These are phyloP conservation scores for Lasiosphaeria miniovina DNA, from an alignment of 495 filamentous ascomycete genomes.

Conservation along the genomic window DNA sequence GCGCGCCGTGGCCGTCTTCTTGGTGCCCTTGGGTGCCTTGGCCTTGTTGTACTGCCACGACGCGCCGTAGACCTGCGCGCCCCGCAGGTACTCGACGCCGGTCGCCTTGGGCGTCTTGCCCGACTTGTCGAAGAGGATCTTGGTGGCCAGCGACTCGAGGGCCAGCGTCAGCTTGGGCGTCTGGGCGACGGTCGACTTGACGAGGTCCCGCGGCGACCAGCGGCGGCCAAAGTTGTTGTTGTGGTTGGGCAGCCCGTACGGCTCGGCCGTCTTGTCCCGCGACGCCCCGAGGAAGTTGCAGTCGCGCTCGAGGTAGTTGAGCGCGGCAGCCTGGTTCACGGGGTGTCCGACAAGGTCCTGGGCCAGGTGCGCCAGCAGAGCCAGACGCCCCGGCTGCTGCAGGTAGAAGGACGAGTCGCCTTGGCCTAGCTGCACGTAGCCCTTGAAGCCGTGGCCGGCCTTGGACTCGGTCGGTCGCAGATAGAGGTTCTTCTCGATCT, in stretches of 20 bases:
- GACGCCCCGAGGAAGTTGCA: conserved; percentile 39
- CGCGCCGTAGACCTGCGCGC: conserved; percentile 56
- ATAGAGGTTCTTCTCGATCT: conserved; percentile 55
- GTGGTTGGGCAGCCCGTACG: conserved; percentile 38
- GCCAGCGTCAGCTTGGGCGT: conserved; percentile 51
- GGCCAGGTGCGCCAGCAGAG: conserved; percentile 34
- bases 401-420: conserved; percentile 38
- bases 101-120: conserved; percentile 46
- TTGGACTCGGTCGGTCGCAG: conserved; percentile 37
- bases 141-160: conserved; percentile 56
- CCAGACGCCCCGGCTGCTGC: conserved; percentile 30
- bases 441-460: conserved; percentile 52
- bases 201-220: conserved; percentile 37
- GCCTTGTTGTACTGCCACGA: conserved; percentile 38
- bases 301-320: conserved; percentile 18
- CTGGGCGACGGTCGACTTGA: conserved; percentile 47
- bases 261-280: conserved; percentile 28
- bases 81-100: conserved; percentile 60
- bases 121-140: conserved; percentile 49
- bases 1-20: conserved; percentile 12
- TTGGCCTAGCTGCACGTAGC: conserved; percentile 46
- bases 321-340: conserved; percentile 5
- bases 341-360: conserved; percentile 20
- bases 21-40: conserved; percentile 8
- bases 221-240: conserved; percentile 29